Evolutionary conservation across 257 asterid species (phyloP), one percentile per base, ranked within the genome.

Genomic region (Solanum medicagineum): DNA sequence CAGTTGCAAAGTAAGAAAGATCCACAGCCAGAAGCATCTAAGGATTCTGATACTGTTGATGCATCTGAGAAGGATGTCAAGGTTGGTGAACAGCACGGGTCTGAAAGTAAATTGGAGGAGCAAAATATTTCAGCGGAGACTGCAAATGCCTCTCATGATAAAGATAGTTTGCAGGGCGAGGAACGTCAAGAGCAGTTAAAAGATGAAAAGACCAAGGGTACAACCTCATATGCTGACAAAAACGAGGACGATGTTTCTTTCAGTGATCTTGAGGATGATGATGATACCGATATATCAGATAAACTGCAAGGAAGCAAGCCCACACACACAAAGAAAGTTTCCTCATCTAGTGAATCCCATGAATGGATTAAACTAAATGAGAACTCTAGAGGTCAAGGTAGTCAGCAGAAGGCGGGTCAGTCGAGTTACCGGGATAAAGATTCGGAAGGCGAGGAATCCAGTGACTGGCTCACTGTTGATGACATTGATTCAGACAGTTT

Each of bases 181-280:
- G 88, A 90, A 86, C 69, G 85, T 12, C 86, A 66, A 14, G 89
- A 84, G 80, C 85, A 40, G 75, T 60, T 85, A 54, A 86, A 86
- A 68, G 83, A 54, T 53, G 86, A 60, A 85, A 90, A 75, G 83
- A 70, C 26, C 85, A 80, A 19, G n/a, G 6, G 0, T 69, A 80
- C 86, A 47, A 80, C 86, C 60, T 70, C 36, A 24, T 83, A 86
- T 80, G 51, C 86, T 74, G 87, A 54, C 19, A 90, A 85, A 82
- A 90, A 87, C 8, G 90, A 87, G 81, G 93, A 89, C 0, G 94
- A 93, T 47, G 91, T 94, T 85, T 94, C 98, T 17, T 93, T 94
- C 87, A 94, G 95, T 55, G 98, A 94, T 90, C 88, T 94, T 73
- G 98, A 94, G 81, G 94, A 93, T 40, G 95, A 92, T 40, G 95